Base-by-base conservation (phyloP, 352 stramenopile species). In the Phytopythium delawarense region DNA sequence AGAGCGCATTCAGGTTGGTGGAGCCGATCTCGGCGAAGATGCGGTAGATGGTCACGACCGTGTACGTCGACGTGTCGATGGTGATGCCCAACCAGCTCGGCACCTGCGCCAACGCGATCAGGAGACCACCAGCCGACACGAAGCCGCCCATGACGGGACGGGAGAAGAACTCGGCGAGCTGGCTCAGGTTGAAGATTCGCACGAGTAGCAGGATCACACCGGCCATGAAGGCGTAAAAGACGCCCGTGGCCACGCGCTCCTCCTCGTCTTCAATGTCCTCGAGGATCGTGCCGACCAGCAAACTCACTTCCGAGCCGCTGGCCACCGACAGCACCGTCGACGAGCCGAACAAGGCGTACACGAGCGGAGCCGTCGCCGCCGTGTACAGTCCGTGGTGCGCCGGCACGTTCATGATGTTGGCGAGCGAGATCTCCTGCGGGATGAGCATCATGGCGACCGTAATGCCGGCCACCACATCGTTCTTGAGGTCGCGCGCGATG, bases 101-200 rank as follows among this genome's bases (percentile, higher is more conserved):
- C 12, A 97, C 63, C 72, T 98, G 88, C n/a, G 84, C 94, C 34
- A 92, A 78, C 30, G 81, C 89, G 72, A 98, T 98, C 59, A 96
- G 81, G 45, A 98, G 74, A 23, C 87, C 86, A 7, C 85, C 87
- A 39, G 75, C 90, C 15, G 81, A 93, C 49, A 94, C 96, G 67
- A 98, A 98, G 37, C 90, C 90, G 13, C 81, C 89, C 65, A 97
- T 83, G 54, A 98, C 89, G 3, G 91, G 87, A 57, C 94, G 82
- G 0, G 83, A 92, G 63, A 97, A 84, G 69, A 98, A 96, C 51
- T 89, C 87, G 21, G 87, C 87, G 46, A 97, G 71, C 45, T 94
- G 88, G 23, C 89, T 88, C 49, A 96, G 75, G n/a, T 81, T 77
- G 13, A 95, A 62, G n/a, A 96, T 30, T 30, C 89, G 80, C 53